These are phyloP conservation scores for Drosera spatulata DNA, from an alignment of 179 eudicot species.

Conservation along the genomic window DNA sequence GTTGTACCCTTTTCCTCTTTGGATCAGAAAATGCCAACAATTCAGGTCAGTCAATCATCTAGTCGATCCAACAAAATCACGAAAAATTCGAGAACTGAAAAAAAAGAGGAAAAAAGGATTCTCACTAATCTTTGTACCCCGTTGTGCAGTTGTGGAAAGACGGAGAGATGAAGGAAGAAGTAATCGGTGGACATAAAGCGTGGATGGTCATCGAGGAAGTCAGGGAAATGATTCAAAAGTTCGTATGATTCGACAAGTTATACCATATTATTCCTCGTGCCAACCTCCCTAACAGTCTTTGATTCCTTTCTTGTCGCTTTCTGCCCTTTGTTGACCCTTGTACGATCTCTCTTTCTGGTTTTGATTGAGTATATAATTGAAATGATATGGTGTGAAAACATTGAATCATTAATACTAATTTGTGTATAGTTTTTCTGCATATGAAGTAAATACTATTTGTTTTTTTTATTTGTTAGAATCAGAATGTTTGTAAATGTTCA, in stretches of 20 bases:
- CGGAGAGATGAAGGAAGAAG: constrained; percentile 65
- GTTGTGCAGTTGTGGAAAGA: constrained; percentile 54
- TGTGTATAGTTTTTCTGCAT: no score
- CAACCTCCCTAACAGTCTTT: no score
- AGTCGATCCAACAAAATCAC: not conserved
- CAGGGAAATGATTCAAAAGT: constrained; percentile 10
- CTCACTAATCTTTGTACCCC: not conserved
- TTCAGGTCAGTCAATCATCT: constrained; percentile 48
- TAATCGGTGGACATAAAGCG: constrained; percentile 66
- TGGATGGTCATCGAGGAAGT: constrained; percentile 62
- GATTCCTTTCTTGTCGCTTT: no score
- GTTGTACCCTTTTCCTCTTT: not conserved
- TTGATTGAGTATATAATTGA: no score
- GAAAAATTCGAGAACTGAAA: not conserved
- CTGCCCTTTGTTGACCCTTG: no score
- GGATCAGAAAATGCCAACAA: constrained; percentile 92
- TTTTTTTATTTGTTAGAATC: no score
- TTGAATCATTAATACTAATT: no score
- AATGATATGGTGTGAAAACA: no score
- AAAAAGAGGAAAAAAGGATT: not conserved
- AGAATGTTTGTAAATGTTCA: no score
- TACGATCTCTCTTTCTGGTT: no score
- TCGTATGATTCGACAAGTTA: not conserved
- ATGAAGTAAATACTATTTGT: no score
- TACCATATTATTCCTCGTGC: no score